These are phyloP conservation scores for Inonotus hispidus DNA, from an alignment of 1,284 basidiomycete genomes.

Conservation along the genomic window DNA sequence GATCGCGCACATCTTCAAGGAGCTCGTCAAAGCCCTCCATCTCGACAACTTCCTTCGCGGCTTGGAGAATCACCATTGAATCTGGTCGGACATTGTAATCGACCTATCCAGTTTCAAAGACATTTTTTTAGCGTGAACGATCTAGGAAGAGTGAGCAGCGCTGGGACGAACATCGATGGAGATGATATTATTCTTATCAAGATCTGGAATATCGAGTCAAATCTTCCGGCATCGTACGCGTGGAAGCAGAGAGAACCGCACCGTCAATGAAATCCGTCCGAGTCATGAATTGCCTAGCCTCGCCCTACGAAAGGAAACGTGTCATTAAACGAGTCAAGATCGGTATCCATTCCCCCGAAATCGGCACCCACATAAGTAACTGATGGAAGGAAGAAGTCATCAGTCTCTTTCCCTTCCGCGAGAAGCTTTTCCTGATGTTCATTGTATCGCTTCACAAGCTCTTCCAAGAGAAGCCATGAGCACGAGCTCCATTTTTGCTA, in stretches of 20 bases:
- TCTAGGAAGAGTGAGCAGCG: conserved; percentile 7
- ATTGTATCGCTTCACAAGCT: conserved; percentile 57
- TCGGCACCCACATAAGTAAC: conserved; percentile 53
- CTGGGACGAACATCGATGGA: conserved; percentile 61
- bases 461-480: conserved; percentile 67
- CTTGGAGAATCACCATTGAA: conserved; percentile 67
- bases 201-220: conserved; percentile 33
- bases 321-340: neutral
- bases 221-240: neutral
- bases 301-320: conserved; percentile 45
- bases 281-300: conserved; percentile 68
- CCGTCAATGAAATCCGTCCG: conserved; percentile 75
- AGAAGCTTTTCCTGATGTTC: conserved; percentile 43
- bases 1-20: conserved; percentile 62
- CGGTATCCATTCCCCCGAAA: neutral
- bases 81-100: conserved; percentile 76
- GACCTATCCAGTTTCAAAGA: conserved; percentile 38
- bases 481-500: conserved; percentile 79
- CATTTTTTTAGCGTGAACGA: neutral
- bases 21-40: conserved; percentile 70
- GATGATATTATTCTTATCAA: conserved; percentile 66
- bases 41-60: conserved; percentile 62
- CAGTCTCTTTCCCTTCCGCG: conserved; percentile 35
- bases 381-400: conserved; percentile 47
- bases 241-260: conserved; percentile 26